phyloP scores from a whole-genome alignment of 2,329 filamentous ascomycete species.

The Didymella segeticola region DNA sequence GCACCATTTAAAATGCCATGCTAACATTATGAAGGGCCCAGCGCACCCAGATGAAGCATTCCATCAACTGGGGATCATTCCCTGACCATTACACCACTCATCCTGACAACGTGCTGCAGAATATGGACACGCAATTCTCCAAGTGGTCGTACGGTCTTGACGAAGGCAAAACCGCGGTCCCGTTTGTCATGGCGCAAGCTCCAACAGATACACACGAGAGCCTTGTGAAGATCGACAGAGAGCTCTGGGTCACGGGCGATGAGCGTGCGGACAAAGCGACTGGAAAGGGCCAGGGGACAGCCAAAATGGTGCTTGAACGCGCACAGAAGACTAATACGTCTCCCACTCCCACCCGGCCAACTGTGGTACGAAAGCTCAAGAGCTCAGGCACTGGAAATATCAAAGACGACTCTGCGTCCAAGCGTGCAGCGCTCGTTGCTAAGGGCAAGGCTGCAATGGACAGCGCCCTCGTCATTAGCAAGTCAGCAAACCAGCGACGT shows the following conservation, averaged over 20 bases:
- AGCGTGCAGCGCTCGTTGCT: slow-evolving; percentile 11
- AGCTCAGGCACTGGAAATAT: neutral
- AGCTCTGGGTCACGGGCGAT: neutral
- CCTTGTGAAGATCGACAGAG: slow-evolving; percentile 1
- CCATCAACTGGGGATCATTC: neutral
- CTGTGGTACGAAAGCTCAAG: neutral
- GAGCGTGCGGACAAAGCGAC: neutral
- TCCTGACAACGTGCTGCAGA: neutral
- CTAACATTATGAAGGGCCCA: neutral
- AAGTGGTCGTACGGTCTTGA: slow-evolving; percentile 12
- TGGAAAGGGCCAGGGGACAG: neutral
- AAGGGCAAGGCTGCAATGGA: slow-evolving; percentile 2
- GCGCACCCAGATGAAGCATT: neutral
- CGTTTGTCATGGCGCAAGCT: slow-evolving; percentile 8
- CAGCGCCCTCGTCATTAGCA: slow-evolving; percentile 2
- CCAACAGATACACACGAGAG: slow-evolving; percentile 4
- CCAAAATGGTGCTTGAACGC: neutral
- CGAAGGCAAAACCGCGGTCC: slow-evolving; percentile 6
- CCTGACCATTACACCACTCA: neutral
- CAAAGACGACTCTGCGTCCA: neutral
- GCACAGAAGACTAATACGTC: neutral
- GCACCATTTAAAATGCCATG: too few relatives aligned
- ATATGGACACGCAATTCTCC: slow-evolving; percentile 15
- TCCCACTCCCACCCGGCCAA: neutral
- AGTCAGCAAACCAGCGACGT: slow-evolving; percentile 9